Percentiles rank a stretch among this genome's conserved stretches.
Evolutionary conservation across 192 early-diverging fungal species (phyloP).

Genomic region (Pilaira anomala): DNA sequence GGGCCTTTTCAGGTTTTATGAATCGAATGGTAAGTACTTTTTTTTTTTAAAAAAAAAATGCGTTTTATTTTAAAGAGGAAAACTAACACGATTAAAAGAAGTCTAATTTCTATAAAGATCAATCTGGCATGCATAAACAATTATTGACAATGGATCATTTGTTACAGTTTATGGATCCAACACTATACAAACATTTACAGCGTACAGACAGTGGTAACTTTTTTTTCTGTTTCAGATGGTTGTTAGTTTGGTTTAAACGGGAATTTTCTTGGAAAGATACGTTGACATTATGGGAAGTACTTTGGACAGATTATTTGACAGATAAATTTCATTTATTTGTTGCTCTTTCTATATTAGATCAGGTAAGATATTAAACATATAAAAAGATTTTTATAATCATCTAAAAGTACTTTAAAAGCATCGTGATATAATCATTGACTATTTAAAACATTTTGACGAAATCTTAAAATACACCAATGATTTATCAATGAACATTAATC

Average conservation of each 20-base stretch:
- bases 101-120: conserved; percentile 88
- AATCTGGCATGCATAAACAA: conserved; percentile 91
- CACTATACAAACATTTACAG: conserved; percentile 79
- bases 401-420: conserved; percentile 34
- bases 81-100: conserved; percentile 38
- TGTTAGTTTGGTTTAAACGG: conserved; percentile 95
- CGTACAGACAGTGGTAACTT: conserved; percentile 83
- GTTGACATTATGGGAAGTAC: conserved; percentile 85
- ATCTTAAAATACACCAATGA: conserved; percentile 93
- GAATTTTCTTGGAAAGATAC: conserved; percentile 90
- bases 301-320: conserved; percentile 73
- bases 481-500: conserved; percentile 69
- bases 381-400: not conserved
- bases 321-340: conserved; percentile 90
- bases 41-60: not conserved
- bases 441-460: conserved; percentile 85
- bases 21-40: conserved; percentile 61
- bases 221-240: conserved; percentile 98
- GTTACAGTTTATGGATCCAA: conserved; percentile 85
- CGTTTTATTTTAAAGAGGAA: not conserved
- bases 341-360: conserved; percentile 91
- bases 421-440: conserved; percentile 73
- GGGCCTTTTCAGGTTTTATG: conserved; percentile 92
- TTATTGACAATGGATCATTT: conserved; percentile 76
- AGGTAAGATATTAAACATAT: conserved; percentile 23